A percentile compares a stretch with the other conserved stretches of the same genome.
phyloP scores from a whole-genome alignment of 2,329 filamentous ascomycete species.

The Xylariaceae sp. region DNA sequence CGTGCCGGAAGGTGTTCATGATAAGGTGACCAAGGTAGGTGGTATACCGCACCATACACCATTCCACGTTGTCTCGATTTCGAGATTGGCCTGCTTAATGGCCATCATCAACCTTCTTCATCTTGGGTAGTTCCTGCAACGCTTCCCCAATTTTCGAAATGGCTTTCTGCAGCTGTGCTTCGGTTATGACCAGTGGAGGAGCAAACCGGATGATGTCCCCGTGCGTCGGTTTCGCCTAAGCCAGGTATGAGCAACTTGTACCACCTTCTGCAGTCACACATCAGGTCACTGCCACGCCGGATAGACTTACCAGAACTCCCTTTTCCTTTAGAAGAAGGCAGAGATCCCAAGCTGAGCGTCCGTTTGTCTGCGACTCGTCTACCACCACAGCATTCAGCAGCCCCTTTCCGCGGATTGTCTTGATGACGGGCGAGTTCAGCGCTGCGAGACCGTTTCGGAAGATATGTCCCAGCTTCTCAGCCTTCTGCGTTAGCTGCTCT shows the following conservation, averaged over 20 bases:
- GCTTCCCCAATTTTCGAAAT: slow-evolving; percentile 76
- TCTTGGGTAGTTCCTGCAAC: slow-evolving; percentile 69
- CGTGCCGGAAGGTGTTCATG: slow-evolving; percentile 13
- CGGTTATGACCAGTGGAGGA: slow-evolving; percentile 91
- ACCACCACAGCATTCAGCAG: slow-evolving; percentile 94
- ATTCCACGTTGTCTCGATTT: slow-evolving; percentile 14
- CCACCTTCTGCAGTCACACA: slow-evolving; percentile 6
- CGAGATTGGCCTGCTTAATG: slow-evolving; percentile 22
- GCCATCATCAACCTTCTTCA: slow-evolving; percentile 40
- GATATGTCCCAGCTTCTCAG: slow-evolving; percentile 71
- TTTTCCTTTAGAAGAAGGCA: slow-evolving; percentile 95
- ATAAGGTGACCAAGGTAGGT: neutral
- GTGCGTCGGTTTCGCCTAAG: slow-evolving; percentile 93
- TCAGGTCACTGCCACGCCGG: slow-evolving; percentile 2
- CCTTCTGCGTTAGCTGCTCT: slow-evolving; percentile 78
- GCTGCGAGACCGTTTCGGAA: slow-evolving; percentile 75
- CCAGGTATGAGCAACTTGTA: slow-evolving; percentile 21
- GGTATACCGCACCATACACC: slow-evolving; percentile 1
- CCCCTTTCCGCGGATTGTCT: slow-evolving; percentile 82
- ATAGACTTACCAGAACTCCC: slow-evolving; percentile 71
- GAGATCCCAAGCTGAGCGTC: slow-evolving; percentile 90
- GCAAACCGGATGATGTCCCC: slow-evolving; percentile 97
- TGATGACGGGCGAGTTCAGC: slow-evolving; percentile 75
- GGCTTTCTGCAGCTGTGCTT: slow-evolving; percentile 75
- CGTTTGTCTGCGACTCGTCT: slow-evolving; percentile 78